Evolutionary conservation across 805 yeast species (phyloP), one percentile per base, ranked within the genome.

Genomic region (Hanseniaspora guilliermondii): DNA sequence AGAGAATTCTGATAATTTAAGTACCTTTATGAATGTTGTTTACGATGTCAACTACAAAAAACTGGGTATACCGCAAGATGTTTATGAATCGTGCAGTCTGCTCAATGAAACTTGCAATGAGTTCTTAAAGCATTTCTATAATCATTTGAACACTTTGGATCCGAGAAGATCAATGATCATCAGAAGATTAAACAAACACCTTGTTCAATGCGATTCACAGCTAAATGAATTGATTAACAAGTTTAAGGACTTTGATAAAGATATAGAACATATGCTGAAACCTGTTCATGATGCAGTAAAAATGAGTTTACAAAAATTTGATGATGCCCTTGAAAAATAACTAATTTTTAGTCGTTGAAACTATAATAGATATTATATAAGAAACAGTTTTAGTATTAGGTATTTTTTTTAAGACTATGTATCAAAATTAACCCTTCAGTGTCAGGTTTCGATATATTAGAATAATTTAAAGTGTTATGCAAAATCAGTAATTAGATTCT

Each of bases 121-220:
- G 64, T 85, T 85, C 63, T 66, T 85, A 40, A 76, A 79, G 56
- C 94, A 85, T 64, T 85, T 84, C 64, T 85, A 89, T 84, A 63
- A 74, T 1, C 82, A 79, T 62, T 77, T 77, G 60, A 76, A 75
- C 57, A 72, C 76, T 49, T 73, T 76, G 40, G 73, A 71, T 54
- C 67, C 74, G 1, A 65, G 74, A 39, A 75, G 75, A 49, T 77
- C 76, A 0, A 56, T 58, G 1, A 61, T 68, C 8, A 64, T 80
- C 33, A 71, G 73, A 52, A 75, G 72, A 48, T 67, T 81, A 27
- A 78, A 73, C 53, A 67, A 66, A 30, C 74, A 79, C 53, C 60
- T 82, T 21, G 65, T 69, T 32, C 78, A 69, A 41, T 76, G 82
- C 52, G 61, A 78, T 8, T 63, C 67, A 11, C 80, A 79, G 58